phyloP scores from a whole-genome alignment of 2,329 filamentous ascomycete genomes.

The Diplocarpon rosae region DNA sequence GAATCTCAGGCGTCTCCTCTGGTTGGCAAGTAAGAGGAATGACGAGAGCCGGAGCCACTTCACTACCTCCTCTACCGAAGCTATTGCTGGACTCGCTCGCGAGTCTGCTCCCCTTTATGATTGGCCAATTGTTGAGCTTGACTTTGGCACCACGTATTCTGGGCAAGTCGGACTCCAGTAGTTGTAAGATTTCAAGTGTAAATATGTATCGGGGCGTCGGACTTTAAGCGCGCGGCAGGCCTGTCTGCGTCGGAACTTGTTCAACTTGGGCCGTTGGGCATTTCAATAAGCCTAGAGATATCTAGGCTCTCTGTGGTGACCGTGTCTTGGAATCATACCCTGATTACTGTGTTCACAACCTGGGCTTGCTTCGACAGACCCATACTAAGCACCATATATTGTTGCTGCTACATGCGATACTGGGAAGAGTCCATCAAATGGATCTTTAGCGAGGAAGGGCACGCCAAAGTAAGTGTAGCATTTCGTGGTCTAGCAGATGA shows the following conservation, averaged over 20 bases:
- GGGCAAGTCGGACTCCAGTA: conserved; percentile 40
- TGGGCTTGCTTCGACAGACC: background rate
- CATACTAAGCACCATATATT: conserved; percentile 28
- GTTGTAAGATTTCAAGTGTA: background rate
- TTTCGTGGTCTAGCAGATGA: conserved; percentile 70
- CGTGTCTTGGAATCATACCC: too few relatives aligned
- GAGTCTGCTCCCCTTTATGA: conserved; percentile 45
- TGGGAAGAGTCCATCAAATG: conserved; percentile 81
- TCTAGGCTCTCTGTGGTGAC: too few relatives aligned
- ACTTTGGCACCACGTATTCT: conserved; percentile 78
- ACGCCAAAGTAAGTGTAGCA: conserved; percentile 67
- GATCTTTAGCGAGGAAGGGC: conserved; percentile 71
- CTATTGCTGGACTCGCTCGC: conserved; percentile 48
- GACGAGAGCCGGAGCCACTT: conserved; percentile 26
- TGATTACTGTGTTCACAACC: too few relatives aligned
- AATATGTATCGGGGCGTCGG: too few relatives aligned
- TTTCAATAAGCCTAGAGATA: too few relatives aligned
- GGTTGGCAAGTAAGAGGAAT: conserved; percentile 21
- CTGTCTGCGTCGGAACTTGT: too few relatives aligned
- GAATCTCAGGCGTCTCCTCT: conserved; percentile 27
- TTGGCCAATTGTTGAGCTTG: conserved; percentile 64
- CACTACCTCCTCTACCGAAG: conserved; percentile 43
- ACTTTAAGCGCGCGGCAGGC: too few relatives aligned
- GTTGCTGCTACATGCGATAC: conserved; percentile 64
- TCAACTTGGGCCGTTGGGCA: too few relatives aligned